Evolutionary conservation across 2,329 filamentous ascomycete species (phyloP).

Genomic region (Bipolaris cookei): DNA sequence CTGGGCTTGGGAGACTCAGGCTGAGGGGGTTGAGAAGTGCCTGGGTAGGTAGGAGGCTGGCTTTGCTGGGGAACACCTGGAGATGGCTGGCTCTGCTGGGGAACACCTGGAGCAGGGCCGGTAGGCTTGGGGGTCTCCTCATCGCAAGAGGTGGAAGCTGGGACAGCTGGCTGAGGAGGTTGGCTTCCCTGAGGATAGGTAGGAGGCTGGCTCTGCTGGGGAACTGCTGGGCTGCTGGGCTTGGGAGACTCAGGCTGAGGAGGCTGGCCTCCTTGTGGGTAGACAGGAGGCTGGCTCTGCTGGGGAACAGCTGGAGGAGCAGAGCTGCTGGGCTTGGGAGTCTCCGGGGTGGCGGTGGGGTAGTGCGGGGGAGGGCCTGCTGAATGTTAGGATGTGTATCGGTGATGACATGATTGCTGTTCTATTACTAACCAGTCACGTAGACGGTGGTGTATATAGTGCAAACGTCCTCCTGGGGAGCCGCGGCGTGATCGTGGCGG

Average conservation of each 20-base stretch:
- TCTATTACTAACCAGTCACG: slow-evolving; percentile 55
- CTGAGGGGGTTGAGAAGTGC: too few relatives aligned
- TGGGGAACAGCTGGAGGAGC: slow-evolving; percentile 14
- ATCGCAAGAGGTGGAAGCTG: slow-evolving; percentile 8
- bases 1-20: slow-evolving; percentile 25
- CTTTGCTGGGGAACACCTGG: not conserved
- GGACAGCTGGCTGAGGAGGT: slow-evolving; percentile 1
- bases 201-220: slow-evolving; percentile 6
- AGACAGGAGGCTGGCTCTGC: slow-evolving; percentile 20
- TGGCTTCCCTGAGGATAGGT: slow-evolving; percentile 8
- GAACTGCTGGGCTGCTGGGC: slow-evolving; percentile 1
- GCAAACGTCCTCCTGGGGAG: slow-evolving; percentile 64
- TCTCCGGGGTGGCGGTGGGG: slow-evolving; percentile 79
- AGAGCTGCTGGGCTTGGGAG: slow-evolving; percentile 55
- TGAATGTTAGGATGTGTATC: slow-evolving; percentile 8
- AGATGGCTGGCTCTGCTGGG: slow-evolving; percentile 10
- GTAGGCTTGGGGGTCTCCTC: slow-evolving; percentile 13
- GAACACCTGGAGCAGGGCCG: not conserved
- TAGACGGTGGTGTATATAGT: slow-evolving; percentile 70
- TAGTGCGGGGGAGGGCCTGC: slow-evolving; percentile 61
- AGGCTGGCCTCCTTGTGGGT: not conserved
- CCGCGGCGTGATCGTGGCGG: slow-evolving; percentile 55
- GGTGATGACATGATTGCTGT: not conserved
- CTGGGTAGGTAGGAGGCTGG: not conserved
- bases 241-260: slow-evolving; percentile 4